Evolutionary conservation across 768 basidiomycete genomes (phyloP).

Genomic region (Leccinum truebloodii): DNA sequence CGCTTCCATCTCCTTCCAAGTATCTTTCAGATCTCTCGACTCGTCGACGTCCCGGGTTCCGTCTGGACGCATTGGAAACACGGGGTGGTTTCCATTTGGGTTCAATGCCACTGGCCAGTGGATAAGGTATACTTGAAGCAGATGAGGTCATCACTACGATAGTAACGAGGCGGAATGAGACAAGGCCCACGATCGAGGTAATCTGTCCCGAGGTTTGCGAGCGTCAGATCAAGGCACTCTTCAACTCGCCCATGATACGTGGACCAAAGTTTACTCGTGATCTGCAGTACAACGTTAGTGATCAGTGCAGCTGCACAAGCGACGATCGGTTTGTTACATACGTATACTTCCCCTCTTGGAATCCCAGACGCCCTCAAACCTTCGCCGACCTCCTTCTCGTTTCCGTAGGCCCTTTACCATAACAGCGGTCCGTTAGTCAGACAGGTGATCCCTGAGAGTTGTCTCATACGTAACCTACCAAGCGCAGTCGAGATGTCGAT

Average conservation of each 20-base stretch:
- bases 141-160: background rate
- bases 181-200: slow-evolving; percentile 74
- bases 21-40: slow-evolving; percentile 66
- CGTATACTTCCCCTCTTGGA: slow-evolving; percentile 70
- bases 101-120: slow-evolving; percentile 85
- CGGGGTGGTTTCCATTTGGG: slow-evolving; percentile 62
- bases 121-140: slow-evolving; percentile 53
- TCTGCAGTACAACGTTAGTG: slow-evolving; percentile 38
- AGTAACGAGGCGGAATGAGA: background rate
- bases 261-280: slow-evolving; percentile 72
- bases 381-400: slow-evolving; percentile 82
- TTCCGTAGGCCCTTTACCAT: slow-evolving; percentile 56
- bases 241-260: slow-evolving; percentile 73
- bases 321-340: slow-evolving; percentile 33
- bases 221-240: slow-evolving; percentile 70
- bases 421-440: slow-evolving; percentile 20
- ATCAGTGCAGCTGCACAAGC: background rate
- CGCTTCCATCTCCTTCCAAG: slow-evolving; percentile 85
- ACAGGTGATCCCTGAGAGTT: background rate
- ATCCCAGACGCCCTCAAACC: slow-evolving; percentile 79
- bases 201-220: slow-evolving; percentile 77
- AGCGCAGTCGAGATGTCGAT: slow-evolving; percentile 77
- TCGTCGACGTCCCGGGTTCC: slow-evolving; percentile 68
- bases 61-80: slow-evolving; percentile 58
- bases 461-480: slow-evolving; percentile 32